These are phyloP conservation scores for Middelhovenomyces tepae DNA, from an alignment of 805 yeast genomes.

Conservation along the genomic window DNA sequence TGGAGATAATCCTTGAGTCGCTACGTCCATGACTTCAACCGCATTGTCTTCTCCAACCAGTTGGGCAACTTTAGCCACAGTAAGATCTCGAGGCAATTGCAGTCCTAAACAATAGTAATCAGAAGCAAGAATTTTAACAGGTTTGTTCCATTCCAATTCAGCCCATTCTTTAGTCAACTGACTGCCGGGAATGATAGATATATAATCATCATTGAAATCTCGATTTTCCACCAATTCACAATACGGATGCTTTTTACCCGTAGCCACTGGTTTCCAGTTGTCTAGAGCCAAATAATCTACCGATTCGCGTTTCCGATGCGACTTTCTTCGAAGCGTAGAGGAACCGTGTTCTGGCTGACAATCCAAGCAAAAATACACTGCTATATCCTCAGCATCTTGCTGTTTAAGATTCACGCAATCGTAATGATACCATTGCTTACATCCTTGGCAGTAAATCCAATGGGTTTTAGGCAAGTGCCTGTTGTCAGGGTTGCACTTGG, in stretches of 20 bases:
- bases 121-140: slow-evolving; percentile 36
- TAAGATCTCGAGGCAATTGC: slow-evolving; percentile 46
- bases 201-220: slow-evolving; percentile 14
- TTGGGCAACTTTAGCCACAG: slow-evolving; percentile 48
- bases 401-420: slow-evolving; percentile 36
- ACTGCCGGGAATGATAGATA: slow-evolving; percentile 27
- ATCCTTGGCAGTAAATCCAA: slow-evolving; percentile 52
- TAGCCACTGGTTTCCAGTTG: slow-evolving; percentile 50
- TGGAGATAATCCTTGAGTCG: slow-evolving; percentile 54
- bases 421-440: slow-evolving; percentile 47
- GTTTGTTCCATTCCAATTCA: slow-evolving; percentile 36
- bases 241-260: slow-evolving; percentile 53
- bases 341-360: slow-evolving; percentile 44
- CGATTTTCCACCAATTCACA: slow-evolving; percentile 15
- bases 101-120: slow-evolving; percentile 34
- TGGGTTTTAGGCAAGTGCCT: no score
- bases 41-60: slow-evolving; percentile 53
- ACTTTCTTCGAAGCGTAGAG: slow-evolving; percentile 40
- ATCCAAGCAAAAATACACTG: slow-evolving; percentile 45
- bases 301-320: slow-evolving; percentile 44
- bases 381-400: slow-evolving; percentile 32
- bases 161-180: slow-evolving; percentile 34
- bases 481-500: no score
- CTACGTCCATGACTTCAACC: slow-evolving; percentile 83
- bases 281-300: slow-evolving; percentile 75